These are phyloP conservation scores for Simplicillium sp. DNA, from an alignment of 2,329 filamentous ascomycete genomes.

Conservation along the genomic window DNA sequence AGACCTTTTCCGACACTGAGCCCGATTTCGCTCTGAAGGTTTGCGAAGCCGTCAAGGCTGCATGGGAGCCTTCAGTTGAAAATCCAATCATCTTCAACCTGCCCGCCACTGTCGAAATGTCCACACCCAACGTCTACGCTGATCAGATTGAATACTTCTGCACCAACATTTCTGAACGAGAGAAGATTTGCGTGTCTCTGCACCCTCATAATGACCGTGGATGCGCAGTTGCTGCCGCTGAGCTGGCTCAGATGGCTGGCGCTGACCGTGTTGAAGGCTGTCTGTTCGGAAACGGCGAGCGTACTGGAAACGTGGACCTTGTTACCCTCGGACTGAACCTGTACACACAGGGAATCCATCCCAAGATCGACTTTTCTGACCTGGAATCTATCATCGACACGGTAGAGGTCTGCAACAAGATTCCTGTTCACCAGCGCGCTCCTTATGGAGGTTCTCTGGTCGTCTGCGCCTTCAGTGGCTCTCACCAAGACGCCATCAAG, in stretches of 20 bases:
- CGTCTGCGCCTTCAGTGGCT: constrained; percentile 85
- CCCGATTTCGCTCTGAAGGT: constrained; percentile 75
- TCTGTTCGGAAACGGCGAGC: constrained; percentile 83
- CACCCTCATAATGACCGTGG: constrained; percentile 95
- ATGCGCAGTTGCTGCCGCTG: constrained; percentile 79
- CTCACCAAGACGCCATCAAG: constrained; percentile 92
- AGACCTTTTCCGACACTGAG: constrained; percentile 83
- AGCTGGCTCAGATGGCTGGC: constrained; percentile 92
- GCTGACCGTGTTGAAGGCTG: constrained; percentile 92
- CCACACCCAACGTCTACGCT: constrained; percentile 90
- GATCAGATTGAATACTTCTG: constrained; percentile 97
- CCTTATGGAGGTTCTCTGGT: constrained; percentile 88
- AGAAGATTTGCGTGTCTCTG: constrained; percentile 81
- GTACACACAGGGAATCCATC: constrained; percentile 85
- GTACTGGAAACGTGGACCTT: constrained; percentile 91
- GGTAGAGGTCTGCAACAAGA: constrained; percentile 90
- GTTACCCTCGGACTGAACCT: constrained; percentile 89
- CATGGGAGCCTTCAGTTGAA: constrained; percentile 75
- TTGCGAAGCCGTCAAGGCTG: constrained; percentile 87
- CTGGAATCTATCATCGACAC: constrained; percentile 77
- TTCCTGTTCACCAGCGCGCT: constrained; percentile 79
- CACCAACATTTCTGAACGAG: constrained; percentile 69
- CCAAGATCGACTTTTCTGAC: constrained; percentile 84
- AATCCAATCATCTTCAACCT: constrained; percentile 93
- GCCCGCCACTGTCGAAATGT: constrained; percentile 89